Conservation (phyloP, 2,329 filamentous ascomycete genomes). For the Colletotrichum neosansevieriae region DNA sequence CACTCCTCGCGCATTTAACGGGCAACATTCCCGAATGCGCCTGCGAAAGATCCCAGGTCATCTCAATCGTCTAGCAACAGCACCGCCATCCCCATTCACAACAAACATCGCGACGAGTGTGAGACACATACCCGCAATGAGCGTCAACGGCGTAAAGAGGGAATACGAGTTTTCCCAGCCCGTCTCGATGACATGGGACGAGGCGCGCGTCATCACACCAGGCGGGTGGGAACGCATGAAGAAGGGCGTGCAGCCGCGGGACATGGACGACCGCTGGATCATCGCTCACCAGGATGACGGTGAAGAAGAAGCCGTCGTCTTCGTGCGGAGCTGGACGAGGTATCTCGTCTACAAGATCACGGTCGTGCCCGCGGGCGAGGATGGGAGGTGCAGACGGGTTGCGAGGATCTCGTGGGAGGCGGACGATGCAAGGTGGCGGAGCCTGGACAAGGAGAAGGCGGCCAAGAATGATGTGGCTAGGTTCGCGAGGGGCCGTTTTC, state of each 20-base stretch:
- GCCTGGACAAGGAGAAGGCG: background rate
- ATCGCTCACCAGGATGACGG: background rate
- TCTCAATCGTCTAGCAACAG: no score
- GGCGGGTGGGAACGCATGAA: constrained; percentile 24
- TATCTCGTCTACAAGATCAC: constrained; percentile 8
- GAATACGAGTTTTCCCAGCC: constrained; percentile 12
- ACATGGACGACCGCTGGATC: constrained; percentile 25
- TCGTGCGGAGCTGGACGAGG: constrained; percentile 25
- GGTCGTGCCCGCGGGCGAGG: background rate
- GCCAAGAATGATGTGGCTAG: constrained; percentile 1
- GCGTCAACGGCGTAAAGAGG: background rate
- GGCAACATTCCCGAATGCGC: no score
- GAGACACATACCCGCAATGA: no score
- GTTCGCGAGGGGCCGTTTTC: background rate
- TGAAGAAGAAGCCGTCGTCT: background rate
- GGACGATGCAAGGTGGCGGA: background rate
- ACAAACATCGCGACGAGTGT: no score
- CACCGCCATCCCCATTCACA: no score
- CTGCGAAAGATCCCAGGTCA: no score
- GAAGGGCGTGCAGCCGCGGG: constrained; percentile 13
- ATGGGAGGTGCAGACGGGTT: background rate
- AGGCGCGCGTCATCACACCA: background rate
- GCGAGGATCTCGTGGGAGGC: constrained; percentile 13
- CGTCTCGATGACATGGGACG: constrained; percentile 4
- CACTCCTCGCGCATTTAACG: no score